Base-by-base conservation (phyloP, 129 eudicot genomes). In the Chrysanthemum makinoi region DNA sequence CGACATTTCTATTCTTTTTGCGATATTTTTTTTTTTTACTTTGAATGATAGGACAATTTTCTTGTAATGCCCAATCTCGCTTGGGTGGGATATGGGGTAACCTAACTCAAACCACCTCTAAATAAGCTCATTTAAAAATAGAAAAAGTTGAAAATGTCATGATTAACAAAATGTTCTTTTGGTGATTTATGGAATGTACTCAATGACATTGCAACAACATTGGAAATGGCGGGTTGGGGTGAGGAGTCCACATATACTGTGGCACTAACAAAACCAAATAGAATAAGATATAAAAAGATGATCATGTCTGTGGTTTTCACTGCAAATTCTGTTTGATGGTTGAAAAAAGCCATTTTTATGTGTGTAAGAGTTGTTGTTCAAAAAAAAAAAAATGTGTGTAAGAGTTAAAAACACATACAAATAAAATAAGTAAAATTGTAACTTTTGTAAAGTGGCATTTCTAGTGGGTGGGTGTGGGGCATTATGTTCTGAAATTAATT, bases 181-280 rank as follows among this genome's bases (percentile, higher is more conserved):
- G 44, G 76, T 22, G 10, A 26, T 46, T 59, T 58, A 16, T 72
- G 66, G 4, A 46, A 66, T 46, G 54, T 58, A 64, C 51, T 39
- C 68, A 64, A 64, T 16, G 8, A 2, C 16, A 16, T 8, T 63
- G 51, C 26, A 64, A 52, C 47, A 48, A 61, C 47, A 61, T 61
- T 26, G 18, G 54, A 76, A 69, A 50, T 64, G 70, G 33, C 58
- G 44, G 62, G 65, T 47, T 43, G 49, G 75, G 51, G 49, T 24
- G 39, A 51, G 61, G 66, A 62, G 54, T 51, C 69, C 76, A 77
- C 77, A 77, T 70, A 58, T 24, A 70, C 81, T 70, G 76, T 77
- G 76, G 81, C 75, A 77, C 81, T 62, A 77, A 16, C 65, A 54
- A 77, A 77, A 70, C 76, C 60, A 77, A 77, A 77, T 77, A 77